A percentile compares a stretch with the other conserved stretches of the same genome.
These are phyloP conservation scores for Blastobotrys malaysiensis DNA, from an alignment of 1,139 yeast species.

Conservation along the genomic window DNA sequence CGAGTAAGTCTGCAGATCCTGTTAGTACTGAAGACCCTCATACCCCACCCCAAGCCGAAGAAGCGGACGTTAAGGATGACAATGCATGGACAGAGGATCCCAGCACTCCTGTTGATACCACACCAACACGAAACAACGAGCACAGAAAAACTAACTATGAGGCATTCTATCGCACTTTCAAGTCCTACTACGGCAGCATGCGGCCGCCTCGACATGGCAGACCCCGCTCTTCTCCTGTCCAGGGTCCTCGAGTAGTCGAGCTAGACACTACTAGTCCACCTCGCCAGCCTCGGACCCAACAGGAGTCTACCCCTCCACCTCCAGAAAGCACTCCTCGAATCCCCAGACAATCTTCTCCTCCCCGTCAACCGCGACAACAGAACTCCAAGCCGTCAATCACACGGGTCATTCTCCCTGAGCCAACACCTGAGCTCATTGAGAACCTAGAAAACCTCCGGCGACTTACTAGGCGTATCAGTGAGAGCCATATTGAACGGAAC, in stretches of 20 bases:
- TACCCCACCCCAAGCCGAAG: too few relatives aligned
- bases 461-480: not conserved
- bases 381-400: not conserved
- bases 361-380: not conserved
- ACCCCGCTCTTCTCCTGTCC: not conserved
- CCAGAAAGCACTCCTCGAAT: not conserved
- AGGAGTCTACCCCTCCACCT: not conserved
- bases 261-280: not conserved
- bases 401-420: not conserved
- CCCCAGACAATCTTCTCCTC: not conserved
- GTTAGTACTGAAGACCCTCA: not conserved
- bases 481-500: not conserved
- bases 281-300: not conserved
- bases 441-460: not conserved
- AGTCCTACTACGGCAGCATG: not conserved
- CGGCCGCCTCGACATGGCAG: not conserved
- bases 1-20: not conserved
- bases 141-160: not conserved
- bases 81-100: not conserved
- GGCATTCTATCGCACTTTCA: not conserved
- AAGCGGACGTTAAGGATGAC: too few relatives aligned
- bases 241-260: not conserved
- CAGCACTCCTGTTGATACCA: not conserved
- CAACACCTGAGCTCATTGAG: not conserved
- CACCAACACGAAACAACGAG: not conserved